phyloP scores from a whole-genome alignment of 1,284 basidiomycete genomes.

The Lignosus rhinocerotis region DNA sequence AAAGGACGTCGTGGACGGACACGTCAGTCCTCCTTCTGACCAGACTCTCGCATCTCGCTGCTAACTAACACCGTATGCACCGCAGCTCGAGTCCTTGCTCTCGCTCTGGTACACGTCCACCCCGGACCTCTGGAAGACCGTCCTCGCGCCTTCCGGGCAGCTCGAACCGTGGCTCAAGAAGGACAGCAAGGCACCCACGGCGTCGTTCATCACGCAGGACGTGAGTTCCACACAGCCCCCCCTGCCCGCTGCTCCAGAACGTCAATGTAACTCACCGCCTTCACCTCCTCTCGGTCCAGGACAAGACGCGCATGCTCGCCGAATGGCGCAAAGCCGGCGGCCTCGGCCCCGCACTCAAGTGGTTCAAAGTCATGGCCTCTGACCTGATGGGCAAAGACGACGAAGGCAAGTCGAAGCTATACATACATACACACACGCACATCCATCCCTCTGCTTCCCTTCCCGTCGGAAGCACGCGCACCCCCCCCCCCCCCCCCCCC shows the following conservation, averaged over 20 bases:
- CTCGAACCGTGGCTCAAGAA: slow-evolving; percentile 30
- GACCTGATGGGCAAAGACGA: slow-evolving; percentile 29
- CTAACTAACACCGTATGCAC: background rate
- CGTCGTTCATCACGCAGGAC: slow-evolving; percentile 24
- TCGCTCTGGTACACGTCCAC: slow-evolving; percentile 33
- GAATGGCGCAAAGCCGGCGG: slow-evolving; percentile 24
- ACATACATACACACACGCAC: background rate
- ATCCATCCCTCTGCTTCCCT: background rate
- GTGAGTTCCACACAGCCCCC: slow-evolving; percentile 7
- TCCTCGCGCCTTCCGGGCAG: slow-evolving; percentile 29
- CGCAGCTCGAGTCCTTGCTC: slow-evolving; percentile 33
- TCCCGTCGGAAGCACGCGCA: background rate
- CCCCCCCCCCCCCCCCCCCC: background rate
- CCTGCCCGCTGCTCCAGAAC: background rate
- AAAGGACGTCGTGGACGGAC: slow-evolving; percentile 28
- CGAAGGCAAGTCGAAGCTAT: slow-evolving; percentile 23
- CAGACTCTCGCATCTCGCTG: background rate
- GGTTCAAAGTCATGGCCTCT: slow-evolving; percentile 30
- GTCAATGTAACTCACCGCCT: background rate
- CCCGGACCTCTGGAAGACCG: slow-evolving; percentile 27
- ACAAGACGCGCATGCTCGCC: slow-evolving; percentile 18
- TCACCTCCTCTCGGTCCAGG: slow-evolving; percentile 3
- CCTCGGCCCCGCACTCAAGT: slow-evolving; percentile 28
- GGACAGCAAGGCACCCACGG: slow-evolving; percentile 24
- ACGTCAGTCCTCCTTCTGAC: slow-evolving; percentile 22